Percentiles rank a stretch among this genome's conserved stretches.
Conservation (phyloP, 345 rosid genomes). For the Eucalyptus guilfoylei region DNA sequence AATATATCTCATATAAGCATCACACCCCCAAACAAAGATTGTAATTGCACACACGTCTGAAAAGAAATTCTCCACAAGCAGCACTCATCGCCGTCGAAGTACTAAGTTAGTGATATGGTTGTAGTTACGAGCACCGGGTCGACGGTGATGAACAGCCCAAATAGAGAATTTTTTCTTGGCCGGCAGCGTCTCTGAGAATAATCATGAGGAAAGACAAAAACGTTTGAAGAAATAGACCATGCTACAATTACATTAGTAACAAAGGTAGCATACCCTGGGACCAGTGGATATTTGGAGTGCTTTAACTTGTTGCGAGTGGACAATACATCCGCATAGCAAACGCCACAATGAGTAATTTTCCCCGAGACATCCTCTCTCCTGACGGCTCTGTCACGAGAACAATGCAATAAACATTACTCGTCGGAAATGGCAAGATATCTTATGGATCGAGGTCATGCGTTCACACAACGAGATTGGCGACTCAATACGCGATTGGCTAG, state of each 20-base stretch:
- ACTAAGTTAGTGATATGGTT: background rate
- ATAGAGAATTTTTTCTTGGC: background rate
- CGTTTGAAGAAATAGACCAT: background rate
- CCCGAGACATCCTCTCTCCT: background rate
- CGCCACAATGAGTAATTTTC: background rate
- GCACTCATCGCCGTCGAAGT: background rate
- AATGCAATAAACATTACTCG: background rate
- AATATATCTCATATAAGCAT: background rate
- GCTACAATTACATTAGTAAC: background rate
- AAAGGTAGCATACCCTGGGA: background rate
- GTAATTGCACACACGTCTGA: background rate
- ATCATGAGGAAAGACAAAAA: background rate
- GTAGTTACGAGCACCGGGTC: background rate
- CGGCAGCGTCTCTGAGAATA: background rate
- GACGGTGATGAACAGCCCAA: too few species aligned
- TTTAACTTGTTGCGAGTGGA: background rate
- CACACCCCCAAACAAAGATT: background rate
- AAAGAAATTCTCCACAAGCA: background rate
- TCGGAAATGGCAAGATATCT: background rate
- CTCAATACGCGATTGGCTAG: background rate
- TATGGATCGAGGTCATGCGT: background rate
- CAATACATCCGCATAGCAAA: background rate
- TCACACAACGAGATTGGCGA: accelerated
- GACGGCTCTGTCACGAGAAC: background rate
- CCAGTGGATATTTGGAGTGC: background rate